Evolutionary conservation across 768 basidiomycete species (phyloP).

Genomic region (Boletus rubescentipes): DNA sequence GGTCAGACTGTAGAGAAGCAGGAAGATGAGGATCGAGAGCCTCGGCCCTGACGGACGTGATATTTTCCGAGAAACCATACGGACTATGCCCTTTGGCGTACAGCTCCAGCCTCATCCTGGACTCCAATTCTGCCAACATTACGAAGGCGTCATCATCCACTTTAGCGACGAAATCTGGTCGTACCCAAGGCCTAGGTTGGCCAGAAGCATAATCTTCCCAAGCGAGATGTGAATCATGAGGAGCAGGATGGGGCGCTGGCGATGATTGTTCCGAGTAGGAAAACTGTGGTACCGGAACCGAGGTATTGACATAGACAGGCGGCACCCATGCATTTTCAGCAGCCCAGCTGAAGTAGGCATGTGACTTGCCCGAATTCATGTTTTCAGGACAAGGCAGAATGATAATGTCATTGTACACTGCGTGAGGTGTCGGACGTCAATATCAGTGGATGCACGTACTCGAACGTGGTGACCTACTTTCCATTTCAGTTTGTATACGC

Average conservation of each 20-base stretch:
- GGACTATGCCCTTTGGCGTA: slow-evolving; percentile 41
- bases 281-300: slow-evolving; percentile 44
- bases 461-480: slow-evolving; percentile 56
- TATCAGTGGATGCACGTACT: not conserved
- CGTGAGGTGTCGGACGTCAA: not conserved
- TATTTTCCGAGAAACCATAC: slow-evolving; percentile 18
- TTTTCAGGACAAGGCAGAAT: slow-evolving; percentile 85
- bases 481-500: slow-evolving; percentile 83
- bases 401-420: slow-evolving; percentile 85
- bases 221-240: slow-evolving; percentile 66
- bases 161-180: slow-evolving; percentile 91
- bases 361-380: slow-evolving; percentile 94
- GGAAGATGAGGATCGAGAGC: not conserved
- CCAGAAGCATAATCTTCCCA: slow-evolving; percentile 48
- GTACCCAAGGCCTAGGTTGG: slow-evolving; percentile 62
- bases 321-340: slow-evolving; percentile 90
- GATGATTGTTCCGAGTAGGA: slow-evolving; percentile 65
- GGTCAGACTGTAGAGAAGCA: not conserved
- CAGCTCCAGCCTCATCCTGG: slow-evolving; percentile 78
- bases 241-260: slow-evolving; percentile 59
- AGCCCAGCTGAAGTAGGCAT: slow-evolving; percentile 93
- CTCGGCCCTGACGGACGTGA: slow-evolving; percentile 3
- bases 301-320: slow-evolving; percentile 57
- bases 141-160: slow-evolving; percentile 95
- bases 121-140: slow-evolving; percentile 91